Conservation (phyloP, 441 rosid genomes). For the Raphanus hybrid region DNA sequence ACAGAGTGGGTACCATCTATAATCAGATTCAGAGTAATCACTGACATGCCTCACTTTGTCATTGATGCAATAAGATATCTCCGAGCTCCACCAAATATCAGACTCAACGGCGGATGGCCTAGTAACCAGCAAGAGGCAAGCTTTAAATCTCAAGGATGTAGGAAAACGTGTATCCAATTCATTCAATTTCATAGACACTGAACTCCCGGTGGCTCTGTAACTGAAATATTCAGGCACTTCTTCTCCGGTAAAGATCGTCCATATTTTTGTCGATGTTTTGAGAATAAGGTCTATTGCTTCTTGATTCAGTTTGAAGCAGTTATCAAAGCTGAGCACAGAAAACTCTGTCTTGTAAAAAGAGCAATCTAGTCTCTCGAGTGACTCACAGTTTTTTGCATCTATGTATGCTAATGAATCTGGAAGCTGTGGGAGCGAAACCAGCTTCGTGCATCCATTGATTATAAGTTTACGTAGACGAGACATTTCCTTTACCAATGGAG, state of each 20-base stretch:
- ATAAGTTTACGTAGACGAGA: not conserved
- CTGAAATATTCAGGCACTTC: not conserved
- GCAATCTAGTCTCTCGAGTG: not conserved
- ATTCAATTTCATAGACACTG: not conserved
- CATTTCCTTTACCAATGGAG: not conserved
- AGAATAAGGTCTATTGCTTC: not conserved
- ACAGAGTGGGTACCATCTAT: too few species aligned
- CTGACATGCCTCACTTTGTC: too few species aligned
- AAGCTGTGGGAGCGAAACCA: conserved; percentile 9
- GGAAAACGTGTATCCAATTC: not conserved
- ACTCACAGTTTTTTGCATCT: conserved; percentile 10
- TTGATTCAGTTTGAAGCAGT: not conserved
- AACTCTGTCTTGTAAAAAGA: not conserved
- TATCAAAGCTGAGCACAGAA: not conserved
- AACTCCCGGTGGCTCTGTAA: conserved; percentile 8
- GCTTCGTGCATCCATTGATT: not conserved
- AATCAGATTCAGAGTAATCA: too few species aligned
- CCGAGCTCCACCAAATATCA: too few species aligned
- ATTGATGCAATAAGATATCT: too few species aligned
- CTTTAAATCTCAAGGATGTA: not conserved
- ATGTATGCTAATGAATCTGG: not conserved
- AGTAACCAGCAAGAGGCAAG: not conserved
- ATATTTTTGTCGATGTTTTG: not conserved
- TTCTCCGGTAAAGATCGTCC: not conserved
- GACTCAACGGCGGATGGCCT: too few species aligned